These are phyloP conservation scores for Xylariaceae sp. DNA, from an alignment of 2,329 filamentous ascomycete genomes.

Conservation along the genomic window DNA sequence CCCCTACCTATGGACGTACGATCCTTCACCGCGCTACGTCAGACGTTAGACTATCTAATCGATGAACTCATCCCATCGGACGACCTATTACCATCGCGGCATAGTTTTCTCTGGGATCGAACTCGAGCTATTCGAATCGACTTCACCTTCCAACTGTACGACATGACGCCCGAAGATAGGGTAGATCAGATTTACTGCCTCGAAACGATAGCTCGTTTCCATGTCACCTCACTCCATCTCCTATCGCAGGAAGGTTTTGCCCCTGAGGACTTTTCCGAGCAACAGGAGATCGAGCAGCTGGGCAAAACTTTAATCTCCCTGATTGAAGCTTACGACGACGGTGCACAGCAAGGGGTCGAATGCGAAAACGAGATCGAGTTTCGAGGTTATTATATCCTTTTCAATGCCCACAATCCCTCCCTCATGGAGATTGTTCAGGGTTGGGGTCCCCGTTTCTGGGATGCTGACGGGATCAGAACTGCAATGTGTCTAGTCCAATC, in stretches of 20 bases:
- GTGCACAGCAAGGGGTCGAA: conserved; percentile 56
- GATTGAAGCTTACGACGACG: conserved; percentile 68
- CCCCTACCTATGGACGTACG: conserved; percentile 70
- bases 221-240: conserved; percentile 66
- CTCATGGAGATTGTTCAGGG: conserved; percentile 58
- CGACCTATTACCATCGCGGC: conserved; percentile 56
- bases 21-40: conserved; percentile 59
- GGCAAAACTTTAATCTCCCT: conserved; percentile 67
- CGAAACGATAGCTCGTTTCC: conserved; percentile 68
- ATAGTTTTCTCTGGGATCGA: conserved; percentile 70
- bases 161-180: conserved; percentile 59
- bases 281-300: conserved; percentile 70
- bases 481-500: conserved; percentile 63
- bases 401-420: conserved; percentile 61
- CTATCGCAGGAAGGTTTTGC: conserved; percentile 59
- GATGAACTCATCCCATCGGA: conserved; percentile 60
- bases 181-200: conserved; percentile 63
- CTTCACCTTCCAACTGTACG: conserved; percentile 66
- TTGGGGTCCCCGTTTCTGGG: conserved; percentile 60
- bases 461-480: conserved; percentile 62
- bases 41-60: conserved; percentile 66
- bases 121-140: conserved; percentile 69
- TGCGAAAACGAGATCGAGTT: conserved; percentile 69
- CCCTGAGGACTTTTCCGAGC: conserved; percentile 64
- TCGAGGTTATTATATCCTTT: conserved; percentile 65